These are phyloP conservation scores for Phlyctochytrium arcticum DNA, from an alignment of 192 early-diverging fungal genomes.

Conservation along the genomic window DNA sequence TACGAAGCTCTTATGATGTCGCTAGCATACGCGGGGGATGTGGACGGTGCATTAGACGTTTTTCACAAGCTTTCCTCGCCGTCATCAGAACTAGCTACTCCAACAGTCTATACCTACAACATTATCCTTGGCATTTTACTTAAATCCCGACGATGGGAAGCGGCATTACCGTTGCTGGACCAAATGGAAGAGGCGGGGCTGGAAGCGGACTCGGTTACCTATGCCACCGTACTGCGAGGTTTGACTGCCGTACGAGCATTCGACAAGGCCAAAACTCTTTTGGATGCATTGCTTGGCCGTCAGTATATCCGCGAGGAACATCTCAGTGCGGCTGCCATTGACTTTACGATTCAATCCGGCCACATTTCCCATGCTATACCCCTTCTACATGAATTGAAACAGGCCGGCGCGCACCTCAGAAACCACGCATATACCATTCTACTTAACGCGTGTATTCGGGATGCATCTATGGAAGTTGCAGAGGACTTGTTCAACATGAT, in stretches of 20 bases:
- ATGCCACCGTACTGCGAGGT: conserved; percentile 1
- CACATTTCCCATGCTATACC: background rate
- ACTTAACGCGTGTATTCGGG: conserved; percentile 4
- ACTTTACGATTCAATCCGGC: background rate
- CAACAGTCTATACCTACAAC: conserved; percentile 11
- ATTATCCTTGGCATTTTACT: background rate
- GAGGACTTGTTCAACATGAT: background rate
- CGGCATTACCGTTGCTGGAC: background rate
- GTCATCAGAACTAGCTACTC: background rate
- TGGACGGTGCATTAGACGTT: conserved; percentile 2
- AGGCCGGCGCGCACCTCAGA: background rate
- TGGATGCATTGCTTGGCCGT: background rate
- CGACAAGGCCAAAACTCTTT: background rate
- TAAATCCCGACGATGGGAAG: background rate
- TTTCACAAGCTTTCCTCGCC: background rate
- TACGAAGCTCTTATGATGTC: conserved; percentile 5
- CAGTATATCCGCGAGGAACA: background rate
- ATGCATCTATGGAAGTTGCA: background rate
- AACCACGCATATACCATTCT: background rate
- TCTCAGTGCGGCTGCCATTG: background rate
- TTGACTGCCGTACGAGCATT: background rate
- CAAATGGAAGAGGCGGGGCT: background rate
- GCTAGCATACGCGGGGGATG: background rate
- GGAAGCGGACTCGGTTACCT: conserved; percentile 2
- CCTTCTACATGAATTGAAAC: background rate